These are phyloP conservation scores for Hypoxylon trugodes DNA, from an alignment of 495 filamentous ascomycete genomes.

Conservation along the genomic window DNA sequence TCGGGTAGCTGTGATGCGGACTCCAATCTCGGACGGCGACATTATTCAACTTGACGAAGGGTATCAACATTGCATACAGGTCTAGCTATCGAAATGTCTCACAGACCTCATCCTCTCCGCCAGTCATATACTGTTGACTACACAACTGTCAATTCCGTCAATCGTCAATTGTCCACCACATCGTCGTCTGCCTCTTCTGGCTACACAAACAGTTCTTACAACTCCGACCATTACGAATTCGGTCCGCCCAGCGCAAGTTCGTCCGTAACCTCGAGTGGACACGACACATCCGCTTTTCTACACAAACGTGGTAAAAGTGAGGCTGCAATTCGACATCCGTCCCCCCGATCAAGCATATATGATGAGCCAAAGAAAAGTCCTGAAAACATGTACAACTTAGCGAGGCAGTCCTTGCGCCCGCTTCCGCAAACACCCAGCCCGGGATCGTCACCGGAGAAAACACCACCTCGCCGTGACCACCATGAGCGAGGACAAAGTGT, in stretches of 20 bases:
- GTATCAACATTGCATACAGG: slow-evolving; percentile 28
- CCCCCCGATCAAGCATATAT: slow-evolving; percentile 46
- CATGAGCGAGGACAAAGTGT: slow-evolving; percentile 61
- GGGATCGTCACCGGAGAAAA: slow-evolving; percentile 48
- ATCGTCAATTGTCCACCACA: slow-evolving; percentile 79
- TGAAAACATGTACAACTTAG: slow-evolving; percentile 69
- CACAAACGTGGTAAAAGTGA: slow-evolving; percentile 85
- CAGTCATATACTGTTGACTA: slow-evolving; percentile 73
- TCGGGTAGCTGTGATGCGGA: slow-evolving; percentile 45
- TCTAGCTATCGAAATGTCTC: slow-evolving; percentile 57
- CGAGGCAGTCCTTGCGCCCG: slow-evolving; percentile 80
- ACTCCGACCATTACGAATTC: slow-evolving; percentile 64
- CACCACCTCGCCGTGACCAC: slow-evolving; percentile 36
- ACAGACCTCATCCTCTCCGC: slow-evolving; percentile 64
- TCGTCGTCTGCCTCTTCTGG: slow-evolving; percentile 78
- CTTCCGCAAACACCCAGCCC: slow-evolving; percentile 72
- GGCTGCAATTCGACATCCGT: slow-evolving; percentile 45
- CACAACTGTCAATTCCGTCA: slow-evolving; percentile 51
- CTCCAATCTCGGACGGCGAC: slow-evolving; percentile 33
- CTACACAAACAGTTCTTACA: slow-evolving; percentile 70
- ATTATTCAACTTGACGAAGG: slow-evolving; percentile 40
- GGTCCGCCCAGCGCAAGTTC: slow-evolving; percentile 80
- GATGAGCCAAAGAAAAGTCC: slow-evolving; percentile 55
- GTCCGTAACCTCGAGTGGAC: slow-evolving; percentile 75
- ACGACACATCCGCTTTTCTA: slow-evolving; percentile 54